Conservation (phyloP, 2,329 filamentous ascomycete genomes). For the Fonsecaea pedrosoi region DNA sequence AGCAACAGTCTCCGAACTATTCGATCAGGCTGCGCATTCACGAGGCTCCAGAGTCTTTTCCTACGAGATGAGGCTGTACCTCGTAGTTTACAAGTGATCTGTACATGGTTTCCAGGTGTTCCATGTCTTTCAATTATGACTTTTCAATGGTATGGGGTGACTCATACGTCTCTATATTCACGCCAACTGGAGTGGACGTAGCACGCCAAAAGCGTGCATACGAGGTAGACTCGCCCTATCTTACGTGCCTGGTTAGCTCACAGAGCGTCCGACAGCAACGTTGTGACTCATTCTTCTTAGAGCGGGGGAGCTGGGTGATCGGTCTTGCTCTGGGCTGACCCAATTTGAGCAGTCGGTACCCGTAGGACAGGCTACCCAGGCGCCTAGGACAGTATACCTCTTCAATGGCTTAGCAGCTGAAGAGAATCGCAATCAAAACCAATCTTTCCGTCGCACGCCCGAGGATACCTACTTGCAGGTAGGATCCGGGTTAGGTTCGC, state of each 20-base stretch:
- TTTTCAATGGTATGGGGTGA: not conserved
- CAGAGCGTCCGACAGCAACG: not conserved
- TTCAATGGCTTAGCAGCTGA: too few species aligned
- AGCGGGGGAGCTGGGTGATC: too few species aligned
- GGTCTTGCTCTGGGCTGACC: too few species aligned
- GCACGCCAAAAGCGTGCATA: not conserved
- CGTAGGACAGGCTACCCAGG: too few species aligned
- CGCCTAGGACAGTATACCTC: too few species aligned
- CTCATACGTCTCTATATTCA: not conserved
- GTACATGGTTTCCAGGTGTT: not conserved
- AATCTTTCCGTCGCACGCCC: too few species aligned
- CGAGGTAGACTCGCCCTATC: not conserved
- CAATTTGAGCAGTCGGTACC: too few species aligned
- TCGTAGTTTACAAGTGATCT: not conserved
- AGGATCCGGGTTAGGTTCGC: too few species aligned
- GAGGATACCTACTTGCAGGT: too few species aligned
- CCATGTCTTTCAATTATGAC: not conserved
- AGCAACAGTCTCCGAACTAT: not conserved
- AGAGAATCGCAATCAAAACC: too few species aligned
- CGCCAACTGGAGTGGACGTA: not conserved
- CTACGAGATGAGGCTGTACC: not conserved
- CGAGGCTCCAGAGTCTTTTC: slow-evolving; percentile 15
- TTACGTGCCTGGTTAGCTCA: not conserved
- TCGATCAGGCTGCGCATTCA: not conserved
- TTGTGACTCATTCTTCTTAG: too few species aligned